phyloP scores from a whole-genome alignment of 2,329 filamentous ascomycete genomes.

The Eurotiales sp. region DNA sequence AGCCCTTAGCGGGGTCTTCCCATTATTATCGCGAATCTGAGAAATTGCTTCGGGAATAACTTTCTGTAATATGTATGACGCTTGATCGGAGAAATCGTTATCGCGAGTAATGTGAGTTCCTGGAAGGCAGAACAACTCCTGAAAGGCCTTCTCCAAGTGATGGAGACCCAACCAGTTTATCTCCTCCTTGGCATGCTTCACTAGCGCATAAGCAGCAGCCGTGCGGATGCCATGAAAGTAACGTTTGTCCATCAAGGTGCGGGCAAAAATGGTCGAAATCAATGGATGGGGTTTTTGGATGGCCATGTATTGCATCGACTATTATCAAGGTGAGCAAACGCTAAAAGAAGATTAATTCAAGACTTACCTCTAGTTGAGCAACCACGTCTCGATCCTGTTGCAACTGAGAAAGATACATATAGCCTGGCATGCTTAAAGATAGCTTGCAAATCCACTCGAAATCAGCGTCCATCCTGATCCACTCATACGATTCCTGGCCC shows the following conservation, averaged over 20 bases:
- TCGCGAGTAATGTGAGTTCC: constrained; percentile 74
- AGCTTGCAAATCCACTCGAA: constrained; percentile 96
- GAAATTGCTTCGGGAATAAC: constrained; percentile 79
- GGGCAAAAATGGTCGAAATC: constrained; percentile 80
- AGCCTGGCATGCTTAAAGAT: constrained; percentile 76
- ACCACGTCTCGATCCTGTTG: constrained; percentile 97
- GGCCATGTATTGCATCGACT: constrained; percentile 71
- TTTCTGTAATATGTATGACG: constrained; percentile 77
- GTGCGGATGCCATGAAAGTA: constrained; percentile 93
- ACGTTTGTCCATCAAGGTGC: constrained; percentile 83
- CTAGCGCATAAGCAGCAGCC: constrained; percentile 75
- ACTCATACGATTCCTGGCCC: constrained; percentile 96
- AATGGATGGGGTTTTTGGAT: constrained; percentile 68
- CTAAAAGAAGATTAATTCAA: neutral
- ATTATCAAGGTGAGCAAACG: constrained; percentile 16
- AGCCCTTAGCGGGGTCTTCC: constrained; percentile 73
- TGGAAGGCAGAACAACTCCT: constrained; percentile 80
- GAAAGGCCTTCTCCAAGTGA: constrained; percentile 81
- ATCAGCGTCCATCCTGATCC: constrained; percentile 96
- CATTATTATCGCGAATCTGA: constrained; percentile 68
- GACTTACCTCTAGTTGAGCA: constrained; percentile 63
- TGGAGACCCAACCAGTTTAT: constrained; percentile 73
- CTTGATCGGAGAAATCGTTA: constrained; percentile 88
- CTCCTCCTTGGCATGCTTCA: constrained; percentile 69
- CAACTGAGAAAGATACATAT: constrained; percentile 97